These are phyloP conservation scores for Fusarium transvaalense DNA, from an alignment of 2,329 filamentous ascomycete species.

Conservation along the genomic window DNA sequence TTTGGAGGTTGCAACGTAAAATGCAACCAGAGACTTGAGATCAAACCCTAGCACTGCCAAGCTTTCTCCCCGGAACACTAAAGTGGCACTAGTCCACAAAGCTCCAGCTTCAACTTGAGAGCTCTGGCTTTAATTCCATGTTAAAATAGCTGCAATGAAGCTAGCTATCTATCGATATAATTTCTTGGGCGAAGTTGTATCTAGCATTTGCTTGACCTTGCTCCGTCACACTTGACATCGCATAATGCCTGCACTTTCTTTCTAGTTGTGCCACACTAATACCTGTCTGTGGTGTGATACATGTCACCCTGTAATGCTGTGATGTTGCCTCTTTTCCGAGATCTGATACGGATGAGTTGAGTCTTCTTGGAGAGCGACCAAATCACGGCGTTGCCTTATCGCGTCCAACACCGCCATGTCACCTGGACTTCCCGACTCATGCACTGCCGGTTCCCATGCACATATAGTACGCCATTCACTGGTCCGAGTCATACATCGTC, in stretches of 20 bases:
- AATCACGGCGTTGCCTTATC: slow-evolving; percentile 4
- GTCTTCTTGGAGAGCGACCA: not conserved
- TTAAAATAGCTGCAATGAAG: slow-evolving; percentile 13
- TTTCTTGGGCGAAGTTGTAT: not conserved
- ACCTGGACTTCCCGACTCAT: slow-evolving; percentile 15
- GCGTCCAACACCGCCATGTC: slow-evolving; percentile 7
- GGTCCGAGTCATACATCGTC: not conserved
- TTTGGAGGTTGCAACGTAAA: slow-evolving; percentile 12
- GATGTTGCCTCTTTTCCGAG: slow-evolving; percentile 11
- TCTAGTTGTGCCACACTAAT: slow-evolving; percentile 5
- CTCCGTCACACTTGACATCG: not conserved
- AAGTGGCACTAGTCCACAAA: slow-evolving; percentile 27
- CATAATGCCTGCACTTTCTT: slow-evolving; percentile 3
- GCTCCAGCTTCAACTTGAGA: slow-evolving; percentile 20
- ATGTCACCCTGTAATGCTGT: slow-evolving; percentile 19
- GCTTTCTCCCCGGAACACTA: slow-evolving; percentile 40
- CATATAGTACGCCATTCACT: not conserved
- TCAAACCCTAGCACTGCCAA: slow-evolving; percentile 40
- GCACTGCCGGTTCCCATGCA: not conserved
- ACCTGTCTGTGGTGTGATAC: slow-evolving; percentile 18
- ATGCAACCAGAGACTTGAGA: slow-evolving; percentile 24
- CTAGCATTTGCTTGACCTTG: not conserved
- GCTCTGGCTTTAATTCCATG: slow-evolving; percentile 20
- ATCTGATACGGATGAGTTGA: slow-evolving; percentile 14
- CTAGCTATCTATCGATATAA: not conserved